Evolutionary conservation across 192 early-diverging fungal species (phyloP).

Genomic region (Entomortierella chlamydospora): DNA sequence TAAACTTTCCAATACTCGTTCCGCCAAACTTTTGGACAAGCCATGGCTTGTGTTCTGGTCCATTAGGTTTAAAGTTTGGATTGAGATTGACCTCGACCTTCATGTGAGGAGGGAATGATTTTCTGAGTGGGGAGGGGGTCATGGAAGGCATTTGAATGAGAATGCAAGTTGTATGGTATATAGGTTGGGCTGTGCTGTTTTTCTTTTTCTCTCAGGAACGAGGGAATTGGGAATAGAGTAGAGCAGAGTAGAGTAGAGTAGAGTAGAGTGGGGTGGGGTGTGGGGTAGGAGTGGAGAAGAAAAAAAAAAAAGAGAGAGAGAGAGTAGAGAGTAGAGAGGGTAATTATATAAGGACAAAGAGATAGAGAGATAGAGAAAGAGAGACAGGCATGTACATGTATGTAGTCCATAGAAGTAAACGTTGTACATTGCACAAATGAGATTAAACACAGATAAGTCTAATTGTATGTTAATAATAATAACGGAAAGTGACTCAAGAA

Average conservation of each 20-base stretch:
- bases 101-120: constrained; percentile 35
- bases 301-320: constrained; percentile 1
- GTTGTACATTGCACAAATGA: too few relatives aligned
- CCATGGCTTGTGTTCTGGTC: constrained; percentile 58
- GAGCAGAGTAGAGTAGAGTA: background rate
- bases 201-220: constrained; percentile 1
- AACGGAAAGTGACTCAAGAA: too few relatives aligned
- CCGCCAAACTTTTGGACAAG: constrained; percentile 97
- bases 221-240: background rate
- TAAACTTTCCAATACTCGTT: constrained; percentile 91
- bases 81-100: constrained; percentile 12
- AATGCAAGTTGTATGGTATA: too few relatives aligned
- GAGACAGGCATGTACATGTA: too few relatives aligned
- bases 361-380: background rate
- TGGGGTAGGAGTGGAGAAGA: background rate
- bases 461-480: too few relatives aligned
- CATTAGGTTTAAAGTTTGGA: constrained; percentile 1
- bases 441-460: too few relatives aligned
- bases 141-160: constrained; percentile 6
- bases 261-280: background rate
- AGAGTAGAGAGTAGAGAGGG: background rate
- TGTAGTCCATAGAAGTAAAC: too few relatives aligned
- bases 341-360: background rate
- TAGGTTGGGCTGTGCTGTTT: too few relatives aligned
- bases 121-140: constrained; percentile 47